A percentile compares a stretch with the other conserved stretches of the same genome.
Evolutionary conservation across 352 stramenopile species (phyloP).

Genomic region (Globisporangium orthogonon): DNA sequence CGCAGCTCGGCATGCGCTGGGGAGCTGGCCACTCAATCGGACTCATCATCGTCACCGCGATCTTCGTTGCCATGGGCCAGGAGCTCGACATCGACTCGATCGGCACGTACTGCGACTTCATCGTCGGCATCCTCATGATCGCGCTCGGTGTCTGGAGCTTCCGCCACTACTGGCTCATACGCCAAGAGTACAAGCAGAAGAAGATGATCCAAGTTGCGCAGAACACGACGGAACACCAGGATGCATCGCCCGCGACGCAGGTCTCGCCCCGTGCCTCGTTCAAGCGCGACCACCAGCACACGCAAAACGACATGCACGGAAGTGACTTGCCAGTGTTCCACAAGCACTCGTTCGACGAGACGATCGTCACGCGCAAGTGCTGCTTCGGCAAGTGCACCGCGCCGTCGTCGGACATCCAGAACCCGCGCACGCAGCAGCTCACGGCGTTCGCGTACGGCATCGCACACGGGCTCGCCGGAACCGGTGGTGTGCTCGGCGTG

Average conservation of each 20-base stretch:
- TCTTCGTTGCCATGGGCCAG: constrained; percentile 46
- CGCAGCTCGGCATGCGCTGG: constrained; percentile 81
- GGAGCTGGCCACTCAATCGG: constrained; percentile 75
- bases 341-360: constrained; percentile 1
- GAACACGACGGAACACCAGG: not conserved
- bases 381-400: not conserved
- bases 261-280: not conserved
- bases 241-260: not conserved
- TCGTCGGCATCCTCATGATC: constrained; percentile 79
- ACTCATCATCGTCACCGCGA: constrained; percentile 59
- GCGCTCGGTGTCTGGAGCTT: constrained; percentile 49
- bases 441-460: constrained; percentile 80
- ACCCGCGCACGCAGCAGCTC: constrained; percentile 50
- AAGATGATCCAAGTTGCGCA: not conserved
- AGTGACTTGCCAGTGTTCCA: not conserved
- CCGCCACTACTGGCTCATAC: constrained; percentile 35
- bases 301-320: not conserved
- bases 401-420: constrained; percentile 19
- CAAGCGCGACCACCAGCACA: not conserved
- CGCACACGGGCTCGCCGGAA: constrained; percentile 72
- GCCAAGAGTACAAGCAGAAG: constrained; percentile 31
- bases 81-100: constrained; percentile 33
- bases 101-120: constrained; percentile 47
- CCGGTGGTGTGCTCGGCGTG: constrained; percentile 64
- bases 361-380: constrained; percentile 17